phyloP scores from a whole-genome alignment of 345 rosid genomes.

The Euphorbia tirucalli region DNA sequence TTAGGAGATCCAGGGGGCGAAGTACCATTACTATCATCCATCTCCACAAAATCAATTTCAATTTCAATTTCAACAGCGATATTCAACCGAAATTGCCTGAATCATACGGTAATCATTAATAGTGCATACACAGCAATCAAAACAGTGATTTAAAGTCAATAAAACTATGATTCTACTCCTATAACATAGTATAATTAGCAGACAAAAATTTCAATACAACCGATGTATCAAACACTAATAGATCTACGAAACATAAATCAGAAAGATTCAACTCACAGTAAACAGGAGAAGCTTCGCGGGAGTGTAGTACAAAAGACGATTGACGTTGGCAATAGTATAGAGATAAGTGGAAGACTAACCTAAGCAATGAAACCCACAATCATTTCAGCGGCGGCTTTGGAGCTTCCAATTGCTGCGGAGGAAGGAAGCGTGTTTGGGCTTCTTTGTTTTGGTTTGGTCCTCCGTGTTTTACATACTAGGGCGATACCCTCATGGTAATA shows the following conservation, averaged over 20 bases:
- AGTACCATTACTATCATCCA: conserved; percentile 51
- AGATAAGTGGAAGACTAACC: neutral
- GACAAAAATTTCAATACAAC: neutral
- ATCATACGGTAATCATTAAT: neutral
- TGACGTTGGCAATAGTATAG: neutral
- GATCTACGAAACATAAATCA: conserved; percentile 7
- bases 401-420: neutral
- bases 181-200: too few relatives aligned
- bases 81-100: neutral
- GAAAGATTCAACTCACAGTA: conserved; percentile 6
- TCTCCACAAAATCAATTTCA: conserved; percentile 23
- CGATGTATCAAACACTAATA: neutral
- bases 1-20: conserved; percentile 50
- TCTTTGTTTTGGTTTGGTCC: neutral
- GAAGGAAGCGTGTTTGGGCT: neutral
- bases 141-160: neutral
- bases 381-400: neutral
- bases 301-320: neutral
- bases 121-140: neutral
- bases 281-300: neutral
- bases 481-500: too few relatives aligned
- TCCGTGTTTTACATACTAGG: too few relatives aligned
- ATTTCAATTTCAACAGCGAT: conserved; percentile 8
- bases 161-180: neutral
- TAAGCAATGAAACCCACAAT: neutral